Conservation (phyloP, 2,329 filamentous ascomycete species). For the Colletotrichum graminicola region DNA sequence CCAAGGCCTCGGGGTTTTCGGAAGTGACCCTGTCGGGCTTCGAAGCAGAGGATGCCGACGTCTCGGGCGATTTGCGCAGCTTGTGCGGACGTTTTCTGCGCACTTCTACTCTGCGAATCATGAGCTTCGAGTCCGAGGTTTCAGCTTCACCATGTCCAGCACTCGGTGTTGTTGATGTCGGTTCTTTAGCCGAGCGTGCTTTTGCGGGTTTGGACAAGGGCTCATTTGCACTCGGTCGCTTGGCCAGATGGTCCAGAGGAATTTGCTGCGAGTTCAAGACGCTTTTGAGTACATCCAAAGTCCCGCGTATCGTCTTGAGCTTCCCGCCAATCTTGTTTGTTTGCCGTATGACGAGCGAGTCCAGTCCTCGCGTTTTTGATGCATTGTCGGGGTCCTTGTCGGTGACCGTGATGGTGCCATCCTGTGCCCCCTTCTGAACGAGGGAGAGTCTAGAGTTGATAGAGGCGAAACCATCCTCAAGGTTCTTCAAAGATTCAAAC, state of each 20-base stretch:
- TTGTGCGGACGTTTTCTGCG: background rate
- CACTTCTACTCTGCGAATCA: background rate
- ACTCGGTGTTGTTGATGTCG: background rate
- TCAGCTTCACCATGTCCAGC: background rate
- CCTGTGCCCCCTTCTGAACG: background rate
- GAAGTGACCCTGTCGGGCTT: background rate
- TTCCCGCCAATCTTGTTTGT: slow-evolving; percentile 10
- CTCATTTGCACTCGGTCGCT: slow-evolving; percentile 25
- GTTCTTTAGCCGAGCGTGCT: slow-evolving; percentile 3
- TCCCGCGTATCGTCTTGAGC: slow-evolving; percentile 52
- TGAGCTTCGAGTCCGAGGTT: background rate
- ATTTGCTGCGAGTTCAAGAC: slow-evolving; percentile 51
- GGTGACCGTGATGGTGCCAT: background rate
- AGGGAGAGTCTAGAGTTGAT: slow-evolving; percentile 27
- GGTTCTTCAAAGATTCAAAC: slow-evolving; percentile 22
- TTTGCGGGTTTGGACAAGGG: background rate
- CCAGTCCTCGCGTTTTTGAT: slow-evolving; percentile 1
- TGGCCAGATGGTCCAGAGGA: slow-evolving; percentile 35
- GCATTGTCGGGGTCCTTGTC: background rate
- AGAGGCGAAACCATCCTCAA: slow-evolving; percentile 30
- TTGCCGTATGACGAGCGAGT: slow-evolving; percentile 44
- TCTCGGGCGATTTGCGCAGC: background rate
- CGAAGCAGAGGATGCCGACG: too few relatives aligned
- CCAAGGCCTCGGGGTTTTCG: background rate
- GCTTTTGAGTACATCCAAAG: slow-evolving; percentile 53